These are phyloP conservation scores for Macrolepiota fuliginosa DNA, from an alignment of 768 basidiomycete species.

Conservation along the genomic window DNA sequence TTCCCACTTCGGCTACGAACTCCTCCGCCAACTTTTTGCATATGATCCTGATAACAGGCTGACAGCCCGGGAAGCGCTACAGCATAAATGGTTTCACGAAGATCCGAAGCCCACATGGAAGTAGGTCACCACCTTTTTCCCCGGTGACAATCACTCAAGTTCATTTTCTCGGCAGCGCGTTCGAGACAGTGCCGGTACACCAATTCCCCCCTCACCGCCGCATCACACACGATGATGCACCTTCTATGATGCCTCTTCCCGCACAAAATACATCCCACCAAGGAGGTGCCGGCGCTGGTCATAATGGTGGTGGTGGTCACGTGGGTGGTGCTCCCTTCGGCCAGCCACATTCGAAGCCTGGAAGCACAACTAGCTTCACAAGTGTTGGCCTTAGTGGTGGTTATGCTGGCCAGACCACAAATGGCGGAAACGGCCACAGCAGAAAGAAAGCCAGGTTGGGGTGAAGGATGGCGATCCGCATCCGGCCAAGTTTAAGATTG, in stretches of 20 bases:
- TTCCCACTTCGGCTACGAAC: constrained; percentile 67
- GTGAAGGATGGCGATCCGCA: constrained; percentile 17
- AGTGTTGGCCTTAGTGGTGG: constrained; percentile 56
- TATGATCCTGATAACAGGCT: constrained; percentile 90
- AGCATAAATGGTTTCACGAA: constrained; percentile 90
- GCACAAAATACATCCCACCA: constrained; percentile 42
- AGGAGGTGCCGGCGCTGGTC: constrained; percentile 25
- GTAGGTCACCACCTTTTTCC: constrained; percentile 43
- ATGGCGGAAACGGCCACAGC: constrained; percentile 31
- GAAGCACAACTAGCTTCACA: constrained; percentile 61
- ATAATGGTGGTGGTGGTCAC: constrained; percentile 29
- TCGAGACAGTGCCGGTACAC: constrained; percentile 57
- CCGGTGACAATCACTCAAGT: background rate
- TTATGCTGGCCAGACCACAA: constrained; percentile 34
- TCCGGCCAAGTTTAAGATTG: background rate
- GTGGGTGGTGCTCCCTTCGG: constrained; percentile 38
- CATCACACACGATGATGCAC: constrained; percentile 91
- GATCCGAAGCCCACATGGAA: constrained; percentile 85
- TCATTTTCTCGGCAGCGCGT: constrained; percentile 53
- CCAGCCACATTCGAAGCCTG: constrained; percentile 56
- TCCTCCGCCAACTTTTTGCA: constrained; percentile 81
- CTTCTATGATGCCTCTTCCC: constrained; percentile 76
- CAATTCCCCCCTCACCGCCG: constrained; percentile 84
- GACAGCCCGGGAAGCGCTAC: constrained; percentile 77
- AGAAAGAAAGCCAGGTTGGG: constrained; percentile 64